Evolutionary conservation across 1,284 basidiomycete species (phyloP), one percentile per base, ranked within the genome.

Genomic region (Pseudozyma thailandica): DNA sequence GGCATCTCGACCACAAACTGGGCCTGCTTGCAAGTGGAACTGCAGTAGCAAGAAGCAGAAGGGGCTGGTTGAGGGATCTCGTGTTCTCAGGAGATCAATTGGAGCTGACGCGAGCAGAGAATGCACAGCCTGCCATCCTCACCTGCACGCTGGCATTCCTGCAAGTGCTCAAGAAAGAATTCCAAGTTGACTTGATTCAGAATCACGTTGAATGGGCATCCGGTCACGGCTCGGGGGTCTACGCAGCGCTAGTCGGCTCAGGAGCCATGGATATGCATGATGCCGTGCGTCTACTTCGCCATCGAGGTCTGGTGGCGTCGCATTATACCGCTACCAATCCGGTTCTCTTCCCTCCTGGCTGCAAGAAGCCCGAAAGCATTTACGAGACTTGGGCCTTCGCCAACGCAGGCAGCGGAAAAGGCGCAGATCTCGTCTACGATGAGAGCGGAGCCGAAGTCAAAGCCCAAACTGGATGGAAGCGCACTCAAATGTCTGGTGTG

Each of bases 361-460:
- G 80, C 45, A 50, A 60, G 37, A 73, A 60, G 41, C 81, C 80
- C 0, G 75, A 70, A 9, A 80, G 66, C 59, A 60, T 81, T 25
- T 82, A 79, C 58, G 80, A 81, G 54, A 81, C 80, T 12, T 82
- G 81, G 81, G 81, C 77, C 3, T 82, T 82, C 50, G 70, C 80
- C 31, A 82, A 82, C 20, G 75, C 80, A 4, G 78, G 77, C 1
- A 74, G 63, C 41, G 75, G 75, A 21, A 75, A 77, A 30, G 75
- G 77, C 15, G 75, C 75, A n/a, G 75, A 77, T 38, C 37, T 75
- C 35, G 50, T 66, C n/a, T 61, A 53, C 18, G 69, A 65, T 8
- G 58, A 61, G 16, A 49, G 43, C 16, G 53, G 41, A 20, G 47
- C 37, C 18, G 41, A 58, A 15, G 13, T 30, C 21, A 56, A 46